phyloP scores from a whole-genome alignment of 345 rosid species.

The Ceriops tagal region DNA sequence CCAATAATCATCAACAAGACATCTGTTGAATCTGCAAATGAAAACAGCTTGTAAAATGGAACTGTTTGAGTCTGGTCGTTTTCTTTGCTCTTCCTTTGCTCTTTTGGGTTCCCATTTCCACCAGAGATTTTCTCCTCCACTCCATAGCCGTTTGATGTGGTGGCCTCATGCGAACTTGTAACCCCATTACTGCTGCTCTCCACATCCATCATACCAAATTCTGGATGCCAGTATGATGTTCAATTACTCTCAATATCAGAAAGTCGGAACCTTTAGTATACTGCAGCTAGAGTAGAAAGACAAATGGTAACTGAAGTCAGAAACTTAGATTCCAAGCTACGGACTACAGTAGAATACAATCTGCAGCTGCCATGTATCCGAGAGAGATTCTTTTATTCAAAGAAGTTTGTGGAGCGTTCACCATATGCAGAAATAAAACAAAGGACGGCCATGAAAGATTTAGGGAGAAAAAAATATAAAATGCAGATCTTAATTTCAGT shows the following conservation, averaged over 20 bases:
- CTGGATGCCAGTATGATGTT: not conserved
- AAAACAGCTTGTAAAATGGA: slow-evolving; percentile 69
- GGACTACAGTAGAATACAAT: too few relatives aligned
- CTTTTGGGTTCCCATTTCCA: slow-evolving; percentile 16
- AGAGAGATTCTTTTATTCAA: too few relatives aligned
- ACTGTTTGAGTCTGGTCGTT: slow-evolving; percentile 52
- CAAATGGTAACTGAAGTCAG: not conserved
- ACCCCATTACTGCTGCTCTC: slow-evolving; percentile 24
- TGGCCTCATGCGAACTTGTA: slow-evolving; percentile 28
- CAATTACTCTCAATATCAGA: slow-evolving; percentile 3
- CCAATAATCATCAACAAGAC: slow-evolving; percentile 60
- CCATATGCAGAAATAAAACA: too few relatives aligned
- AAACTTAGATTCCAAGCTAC: not conserved
- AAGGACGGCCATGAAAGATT: too few relatives aligned
- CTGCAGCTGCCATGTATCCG: not conserved
- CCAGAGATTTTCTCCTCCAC: slow-evolving; percentile 19
- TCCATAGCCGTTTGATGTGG: slow-evolving; percentile 43
- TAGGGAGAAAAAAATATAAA: too few relatives aligned
- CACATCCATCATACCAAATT: slow-evolving; percentile 26
- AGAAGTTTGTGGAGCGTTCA: too few relatives aligned
- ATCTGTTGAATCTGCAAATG: slow-evolving; percentile 68
- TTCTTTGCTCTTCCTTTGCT: slow-evolving; percentile 33
- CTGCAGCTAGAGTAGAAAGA: not conserved
- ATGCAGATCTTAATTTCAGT: too few relatives aligned
- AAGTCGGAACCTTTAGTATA: not conserved